Evolutionary conservation across 441 rosid species (phyloP), one percentile per base, ranked within the genome.

Genomic region (Erodium moschatum): DNA sequence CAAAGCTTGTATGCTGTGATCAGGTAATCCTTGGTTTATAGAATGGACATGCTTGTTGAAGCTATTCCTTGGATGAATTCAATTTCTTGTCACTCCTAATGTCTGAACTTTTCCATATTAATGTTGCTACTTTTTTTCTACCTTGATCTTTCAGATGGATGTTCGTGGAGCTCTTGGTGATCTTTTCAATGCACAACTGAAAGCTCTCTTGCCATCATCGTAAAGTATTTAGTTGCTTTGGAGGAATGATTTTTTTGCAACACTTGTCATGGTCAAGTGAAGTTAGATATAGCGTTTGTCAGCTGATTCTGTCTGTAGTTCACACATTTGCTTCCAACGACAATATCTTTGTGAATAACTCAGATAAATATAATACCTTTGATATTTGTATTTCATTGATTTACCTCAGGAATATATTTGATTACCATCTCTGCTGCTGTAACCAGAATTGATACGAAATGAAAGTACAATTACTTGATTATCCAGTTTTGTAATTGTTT

Each of bases 1-100:
- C 96, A 18, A 87, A 84, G 74, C 97, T 95, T 54, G 88, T 92
- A 60, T 95, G 97, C 81, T 95, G 98, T 27, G 99, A 95, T 74
- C 98, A 95, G 99, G 98, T 89, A 86, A 75, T 56, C 68, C 66
- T 2, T 67, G 64, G 27, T 42, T 56, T 64, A 13, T 18, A 46
- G 70, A 70, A 70, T 67, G 21, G 66, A 9, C 38, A 46, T 66
- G 50, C 67, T 48, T 13, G 67, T 9, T 20, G 9, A 29, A 20
- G 20, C 31, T 19, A 50, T 65, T 46, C 48, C 11, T 13, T 40
- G 18, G 52, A 20, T 61, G 35, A 61, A 61, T 24, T 60, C 64
- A 60, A 58, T 60, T 21, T 60, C 31, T 60, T 24, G 12, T 56
- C 62, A 56, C 20, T 56, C 24, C 8, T 16, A 56, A 31, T 56